Evolutionary conservation across 768 basidiomycete genomes (phyloP), one percentile per base, ranked within the genome.

Genomic region (Phlegmacium glaucopus): DNA sequence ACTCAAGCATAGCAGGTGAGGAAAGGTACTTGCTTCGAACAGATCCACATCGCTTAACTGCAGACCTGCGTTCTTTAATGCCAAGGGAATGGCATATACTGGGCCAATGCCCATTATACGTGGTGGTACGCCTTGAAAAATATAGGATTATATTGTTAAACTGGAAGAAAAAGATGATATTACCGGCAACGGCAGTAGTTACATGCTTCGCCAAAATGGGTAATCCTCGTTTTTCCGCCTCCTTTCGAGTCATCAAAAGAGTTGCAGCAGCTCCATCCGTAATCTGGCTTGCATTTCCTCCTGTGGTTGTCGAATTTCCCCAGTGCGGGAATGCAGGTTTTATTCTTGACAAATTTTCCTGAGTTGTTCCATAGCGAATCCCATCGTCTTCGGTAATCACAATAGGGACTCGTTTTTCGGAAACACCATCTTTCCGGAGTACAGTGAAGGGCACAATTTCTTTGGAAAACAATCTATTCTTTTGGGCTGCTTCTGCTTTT

Each of bases 71-170:
- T 78, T 74, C 55, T 81, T 72, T 34, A 95, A 72, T 10, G 78
- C 88, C 66, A 77, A 79, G 15, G 87, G 90, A 57, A 97, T 94
- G 9, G 94, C 94, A 56, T 77, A 79, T 0, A 77, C 74, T 3
- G 94, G 94, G 1, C 90, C 94, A 60, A 94, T 75, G 42, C 90
- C 90, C 91, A 94, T 94, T 37, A 94, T 76, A 16, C 90, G 80
- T 1, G 92, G 92, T 2, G 87, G 76, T 11, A 84, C 70, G 44
- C 88, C 87, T 80, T n/a, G 12, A 34, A n/a, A 34, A 11, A 34
- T 32, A 13, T 34, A 34, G 32, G 15, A 40, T 12, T 36, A 22
- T 13, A 49, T 9, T 12, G 9, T 39, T 10, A 42, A 29, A 35
- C 9, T 6, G 12, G 35, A 46, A 16, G 34, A 27, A 18, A 17